Conservation (phyloP, 176 grass and related monocot genomes). For the Eleusine coracana region DNA sequence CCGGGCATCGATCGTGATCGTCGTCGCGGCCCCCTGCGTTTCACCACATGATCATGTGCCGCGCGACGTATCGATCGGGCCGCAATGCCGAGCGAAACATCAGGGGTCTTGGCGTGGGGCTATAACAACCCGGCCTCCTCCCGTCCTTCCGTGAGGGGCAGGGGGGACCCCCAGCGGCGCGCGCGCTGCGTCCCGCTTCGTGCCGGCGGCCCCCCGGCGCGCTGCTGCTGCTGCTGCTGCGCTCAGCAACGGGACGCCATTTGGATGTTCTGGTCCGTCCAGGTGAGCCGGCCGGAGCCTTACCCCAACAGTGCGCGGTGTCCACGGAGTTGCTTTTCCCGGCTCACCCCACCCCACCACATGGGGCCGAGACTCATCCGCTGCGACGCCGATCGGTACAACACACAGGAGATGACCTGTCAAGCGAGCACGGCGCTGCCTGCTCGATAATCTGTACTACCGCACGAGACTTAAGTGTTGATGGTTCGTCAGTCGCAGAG, state of each 20-base stretch:
- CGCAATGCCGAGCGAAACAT: not conserved
- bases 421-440: constrained; percentile 5
- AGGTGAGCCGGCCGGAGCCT: constrained; percentile 18
- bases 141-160: no score
- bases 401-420: constrained; percentile 14
- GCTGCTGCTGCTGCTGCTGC: not conserved
- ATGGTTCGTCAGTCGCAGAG: not conserved
- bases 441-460: no score
- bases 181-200: not conserved
- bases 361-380: not conserved
- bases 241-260: constrained; percentile 36
- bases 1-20: no score
- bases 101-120: not conserved
- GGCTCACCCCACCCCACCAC: no score
- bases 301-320: constrained; percentile 23
- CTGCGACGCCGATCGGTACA: not conserved
- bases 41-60: not conserved
- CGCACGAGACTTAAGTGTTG: not conserved
- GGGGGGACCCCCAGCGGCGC: not conserved
- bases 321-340: no score
- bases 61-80: no score
- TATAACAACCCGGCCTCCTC: no score
- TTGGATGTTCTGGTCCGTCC: not conserved
- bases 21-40: not conserved
- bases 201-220: not conserved